Evolutionary conservation across 2,329 filamentous ascomycete species (phyloP), one percentile per base, ranked within the genome.

Genomic region (Verticillium albo-atrum): DNA sequence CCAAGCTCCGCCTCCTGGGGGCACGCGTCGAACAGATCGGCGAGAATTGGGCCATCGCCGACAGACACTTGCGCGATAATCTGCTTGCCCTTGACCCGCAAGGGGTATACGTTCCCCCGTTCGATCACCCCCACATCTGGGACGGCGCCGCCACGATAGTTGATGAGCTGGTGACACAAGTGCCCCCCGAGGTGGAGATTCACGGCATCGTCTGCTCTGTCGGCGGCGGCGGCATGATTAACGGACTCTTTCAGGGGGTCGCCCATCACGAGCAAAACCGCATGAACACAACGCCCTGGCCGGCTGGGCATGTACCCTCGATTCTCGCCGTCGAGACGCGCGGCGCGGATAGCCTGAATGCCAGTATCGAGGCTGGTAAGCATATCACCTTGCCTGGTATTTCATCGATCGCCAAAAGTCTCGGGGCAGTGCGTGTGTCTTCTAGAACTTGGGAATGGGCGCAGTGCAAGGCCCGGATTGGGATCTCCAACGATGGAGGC

Each of bases 141-240:
- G 74, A 80, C n/a, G 88, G 88, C 4, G 82, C 86, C 65, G 74
- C 78, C 3, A 83, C 78, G 6, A 69, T 89, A 35, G 77, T 88
- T 56, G 76, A 82, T 34, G 77, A 80, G 66, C 66, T 79, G 27
- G 65, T 65, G 12, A 54, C 32, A 3, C 76, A 79, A 61, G 63
- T 79, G 56, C 61, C 58, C 5, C 65, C 66, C 14, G 69, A 70
- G 14, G 47, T 56, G 2, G 58, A 37, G 12, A 64, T 67, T 23
- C 62, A 67, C 9, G 65, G 62, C 7, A 58, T 63, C 23, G 82
- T 94, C 52, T 93, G 90, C 74, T 88, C 82, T 61, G 89, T 93
- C 35, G 91, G 91, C 6, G 91, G 91, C 7, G 91, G 92, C 17
- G 91, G 91, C 0, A 75, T 96, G 26, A 81, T 96, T 58, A 89